Base-by-base conservation (phyloP, 176 grass and related monocot species). In the Zizania latifolia region DNA sequence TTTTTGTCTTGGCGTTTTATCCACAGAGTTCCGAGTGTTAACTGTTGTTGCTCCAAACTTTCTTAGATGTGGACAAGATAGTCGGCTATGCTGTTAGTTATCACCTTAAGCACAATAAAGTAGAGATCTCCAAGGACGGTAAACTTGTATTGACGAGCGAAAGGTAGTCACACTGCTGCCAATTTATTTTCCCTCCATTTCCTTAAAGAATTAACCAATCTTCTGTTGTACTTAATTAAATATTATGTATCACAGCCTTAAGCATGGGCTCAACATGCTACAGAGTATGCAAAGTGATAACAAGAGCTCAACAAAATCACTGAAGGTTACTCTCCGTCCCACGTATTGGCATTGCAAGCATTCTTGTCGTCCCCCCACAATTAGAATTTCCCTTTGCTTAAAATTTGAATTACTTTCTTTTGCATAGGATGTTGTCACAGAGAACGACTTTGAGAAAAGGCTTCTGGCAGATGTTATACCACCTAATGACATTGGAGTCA, bases 381-480 rank as follows among this genome's bases (percentile, higher is more conserved):
- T 17, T 73, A 54, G 32, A 59, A 21, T 54, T 60, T 40, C 70
- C 30, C 8, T 55, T 48, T 30, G 30, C 41, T 77, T 35, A 39
- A 66, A 9, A 10, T 81, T 21, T 75, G 45, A 85, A 24, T 71
- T 22, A 3, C 54, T 84, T 82, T 54, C 15, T 58, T 40, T 36
- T 79, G 40, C 77, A 26, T 74, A 99, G 96, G 96, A 99, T 88
- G 91, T 99, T 59, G 87, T 85, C 68, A 99, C 92, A 37, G 96
- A 99, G 85, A 99, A 95, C 15, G 96, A 99, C 68, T 99, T 99
- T 74, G 96, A 99, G 79, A 99, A 99, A 90, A 94, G 87, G 87
- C 92, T 99, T 84, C 78, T 99, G 44, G 59, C 51, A 23, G 96
- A 99, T 84, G 96, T 99, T 83, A 99, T 99, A 83, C 96, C 96